These are phyloP conservation scores for Pseudocercospora fuligena DNA, from an alignment of 2,329 filamentous ascomycete species.

Conservation along the genomic window DNA sequence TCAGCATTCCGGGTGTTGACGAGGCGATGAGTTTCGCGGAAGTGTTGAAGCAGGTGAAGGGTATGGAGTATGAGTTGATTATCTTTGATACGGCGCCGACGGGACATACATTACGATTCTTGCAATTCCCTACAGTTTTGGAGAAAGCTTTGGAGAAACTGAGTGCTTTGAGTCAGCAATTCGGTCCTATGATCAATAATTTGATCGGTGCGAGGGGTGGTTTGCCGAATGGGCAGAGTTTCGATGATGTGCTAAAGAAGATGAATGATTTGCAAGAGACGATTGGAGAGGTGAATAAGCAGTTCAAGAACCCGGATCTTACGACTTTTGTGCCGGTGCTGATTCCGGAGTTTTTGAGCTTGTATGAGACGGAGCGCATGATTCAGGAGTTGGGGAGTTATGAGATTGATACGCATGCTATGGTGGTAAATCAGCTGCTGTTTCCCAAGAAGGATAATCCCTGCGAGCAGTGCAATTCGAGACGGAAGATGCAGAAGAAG, in stretches of 20 bases:
- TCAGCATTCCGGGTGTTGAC: constrained; percentile 96
- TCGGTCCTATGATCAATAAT: constrained; percentile 93
- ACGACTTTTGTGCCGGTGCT: constrained; percentile 98
- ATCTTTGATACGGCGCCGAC: constrained; percentile 99
- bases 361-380: constrained; percentile 99
- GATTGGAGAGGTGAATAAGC: constrained; percentile 92
- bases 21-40: constrained; percentile 99
- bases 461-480: constrained; percentile 93
- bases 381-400: constrained; percentile 96
- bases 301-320: constrained; percentile 95
- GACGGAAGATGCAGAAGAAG: constrained; percentile 98
- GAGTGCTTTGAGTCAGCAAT: constrained; percentile 89
- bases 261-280: constrained; percentile 92
- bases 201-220: constrained; percentile 76
- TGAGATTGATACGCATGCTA: constrained; percentile 93
- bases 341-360: constrained; percentile 92
- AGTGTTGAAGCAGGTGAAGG: constrained; percentile 98
- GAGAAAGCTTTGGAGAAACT: constrained; percentile 99
- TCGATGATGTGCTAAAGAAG: constrained; percentile 91
- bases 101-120: constrained; percentile 95
- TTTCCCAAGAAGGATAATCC: constrained; percentile 84
- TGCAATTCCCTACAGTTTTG: constrained; percentile 96
- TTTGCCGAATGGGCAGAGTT: constrained; percentile 88
- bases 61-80: constrained; percentile 97
- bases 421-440: constrained; percentile 96